Evolutionary conservation across 306 rosid genomes (phyloP).

Genomic region (Biancaea sappan): DNA sequence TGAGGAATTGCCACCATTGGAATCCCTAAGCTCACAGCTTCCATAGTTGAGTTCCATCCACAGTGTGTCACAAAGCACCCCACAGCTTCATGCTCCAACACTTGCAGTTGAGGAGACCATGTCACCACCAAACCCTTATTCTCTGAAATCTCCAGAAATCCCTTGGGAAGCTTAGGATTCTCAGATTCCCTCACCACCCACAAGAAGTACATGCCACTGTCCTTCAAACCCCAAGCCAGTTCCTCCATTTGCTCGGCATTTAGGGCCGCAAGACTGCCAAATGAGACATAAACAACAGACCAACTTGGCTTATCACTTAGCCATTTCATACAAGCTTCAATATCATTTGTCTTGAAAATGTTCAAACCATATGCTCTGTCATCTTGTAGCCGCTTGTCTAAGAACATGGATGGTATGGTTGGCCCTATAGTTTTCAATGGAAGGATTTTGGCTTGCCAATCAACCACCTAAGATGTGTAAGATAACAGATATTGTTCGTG

Average conservation of each 20-base stretch:
- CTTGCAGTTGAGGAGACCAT: not conserved
- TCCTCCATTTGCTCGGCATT: not conserved
- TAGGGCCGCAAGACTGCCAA: not conserved
- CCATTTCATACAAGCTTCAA: not conserved
- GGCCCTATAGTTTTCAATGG: not conserved
- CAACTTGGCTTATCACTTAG: not conserved
- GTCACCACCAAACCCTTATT: not conserved
- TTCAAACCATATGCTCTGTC: not conserved
- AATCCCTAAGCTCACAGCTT: not conserved
- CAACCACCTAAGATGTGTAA: not conserved
- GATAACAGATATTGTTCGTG: no score
- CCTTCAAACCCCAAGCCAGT: not conserved
- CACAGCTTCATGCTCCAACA: not conserved
- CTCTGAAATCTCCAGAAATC: not conserved
- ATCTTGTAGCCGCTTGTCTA: not conserved
- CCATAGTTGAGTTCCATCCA: not conserved
- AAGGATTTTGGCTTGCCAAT: not conserved
- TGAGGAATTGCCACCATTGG: not conserved
- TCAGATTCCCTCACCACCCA: not conserved
- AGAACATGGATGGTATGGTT: conserved; percentile 1
- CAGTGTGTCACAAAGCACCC: not conserved
- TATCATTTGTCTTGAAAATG: not conserved
- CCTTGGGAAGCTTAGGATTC: not conserved
- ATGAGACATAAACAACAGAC: not conserved
- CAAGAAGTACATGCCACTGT: not conserved